Base-by-base conservation (phyloP, 2,329 filamentous ascomycete genomes). In the Paecilomyces fulvus region DNA sequence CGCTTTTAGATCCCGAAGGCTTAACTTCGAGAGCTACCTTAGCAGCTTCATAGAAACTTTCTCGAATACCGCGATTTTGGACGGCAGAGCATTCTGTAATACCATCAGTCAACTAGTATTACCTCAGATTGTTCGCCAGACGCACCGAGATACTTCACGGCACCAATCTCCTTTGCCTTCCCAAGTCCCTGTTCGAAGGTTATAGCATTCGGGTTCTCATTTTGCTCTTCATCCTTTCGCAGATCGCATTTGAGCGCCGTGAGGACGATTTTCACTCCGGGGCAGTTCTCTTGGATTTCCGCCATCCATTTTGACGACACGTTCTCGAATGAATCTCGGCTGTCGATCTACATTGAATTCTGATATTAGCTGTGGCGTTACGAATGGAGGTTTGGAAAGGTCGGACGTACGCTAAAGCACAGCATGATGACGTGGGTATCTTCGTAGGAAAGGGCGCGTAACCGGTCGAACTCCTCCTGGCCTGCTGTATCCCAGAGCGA, bases 381-480 rank as follows among this genome's bases (percentile, higher is more conserved):
- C 17, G n/a, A 14, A n/a, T 6, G 37, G 43, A 11, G 5, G 12
- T 55, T 55, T 37, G 1, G 17, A 8, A 28, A 21, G n/a, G 5
- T 43, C 14, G 11, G 20, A 14, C 77, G 59, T 72, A 81, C 89
- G 66, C 89, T 94, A 77, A 97, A 99, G 80, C 94, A 99, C 64
- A 99, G 89, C 88, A 99, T 96, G 67, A 99, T 96, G 49, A 95
- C 86, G 70, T 99, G 94, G 54, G 94, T 99, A 71, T 99, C 94
- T 80, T 92, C 94, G 75, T 99, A 99, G 52, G 92, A 96, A 55
- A 99, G 84, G 61, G 91, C 95, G 68, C 94, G 89, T 74, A 99
- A 78, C 54, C 94, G 86, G 76, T 99, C 94, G 77, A 97, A 99
- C 83, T 99, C 94, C 79, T 99, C 94, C 77, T 99, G 94, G 25